These are phyloP conservation scores for Pilasporangium apinafurcum DNA, from an alignment of 352 stramenopile genomes.

Conservation along the genomic window DNA sequence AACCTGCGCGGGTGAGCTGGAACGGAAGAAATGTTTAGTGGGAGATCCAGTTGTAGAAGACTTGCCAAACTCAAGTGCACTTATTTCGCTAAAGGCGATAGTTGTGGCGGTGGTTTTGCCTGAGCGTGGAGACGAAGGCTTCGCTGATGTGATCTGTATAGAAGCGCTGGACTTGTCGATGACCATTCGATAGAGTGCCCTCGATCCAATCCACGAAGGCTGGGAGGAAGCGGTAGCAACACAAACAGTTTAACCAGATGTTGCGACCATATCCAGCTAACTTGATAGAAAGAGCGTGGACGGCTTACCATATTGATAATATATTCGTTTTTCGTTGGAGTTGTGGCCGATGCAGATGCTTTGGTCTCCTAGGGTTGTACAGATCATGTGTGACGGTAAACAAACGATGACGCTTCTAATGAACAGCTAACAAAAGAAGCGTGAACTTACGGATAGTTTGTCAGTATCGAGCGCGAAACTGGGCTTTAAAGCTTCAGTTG, in stretches of 20 bases:
- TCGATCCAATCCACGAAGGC: conserved; percentile 37
- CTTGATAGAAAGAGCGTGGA: neutral
- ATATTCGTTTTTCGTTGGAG: conserved; percentile 15
- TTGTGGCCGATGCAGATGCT: neutral
- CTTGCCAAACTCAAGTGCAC: conserved; percentile 20
- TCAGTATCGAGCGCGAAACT: conserved; percentile 1
- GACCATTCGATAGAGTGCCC: conserved; percentile 26
- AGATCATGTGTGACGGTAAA: neutral
- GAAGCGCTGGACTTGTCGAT: conserved; percentile 13
- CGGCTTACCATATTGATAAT: conserved; percentile 40
- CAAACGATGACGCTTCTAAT: neutral
- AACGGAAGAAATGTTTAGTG: conserved; percentile 19
- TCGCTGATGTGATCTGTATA: conserved; percentile 18
- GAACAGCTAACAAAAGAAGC: neutral
- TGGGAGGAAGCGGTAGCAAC: conserved; percentile 1
- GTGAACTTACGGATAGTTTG: conserved; percentile 2
- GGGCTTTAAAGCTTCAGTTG: conserved; percentile 12
- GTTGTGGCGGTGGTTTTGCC: conserved; percentile 13
- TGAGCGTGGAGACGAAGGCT: conserved; percentile 19
- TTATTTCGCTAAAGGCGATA: conserved; percentile 27
- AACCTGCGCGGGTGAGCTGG: conserved; percentile 16
- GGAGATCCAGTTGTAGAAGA: no score
- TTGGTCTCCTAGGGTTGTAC: neutral
- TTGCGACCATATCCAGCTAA: neutral
- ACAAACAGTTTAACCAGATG: neutral